Evolutionary conservation across 2,329 filamentous ascomycete species (phyloP).

Genomic region (Bipolaris gigantea): DNA sequence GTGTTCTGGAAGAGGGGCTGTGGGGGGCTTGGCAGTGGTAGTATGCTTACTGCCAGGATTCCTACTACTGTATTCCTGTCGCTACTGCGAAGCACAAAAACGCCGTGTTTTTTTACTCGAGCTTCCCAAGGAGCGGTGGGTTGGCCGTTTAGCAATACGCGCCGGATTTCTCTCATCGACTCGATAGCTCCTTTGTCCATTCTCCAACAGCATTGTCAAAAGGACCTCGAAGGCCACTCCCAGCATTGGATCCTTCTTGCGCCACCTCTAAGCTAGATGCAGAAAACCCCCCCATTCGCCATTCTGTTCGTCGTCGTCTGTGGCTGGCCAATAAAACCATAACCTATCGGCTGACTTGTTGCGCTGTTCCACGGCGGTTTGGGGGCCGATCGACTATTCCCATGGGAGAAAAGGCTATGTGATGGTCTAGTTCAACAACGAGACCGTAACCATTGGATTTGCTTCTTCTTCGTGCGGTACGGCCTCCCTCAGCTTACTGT

Average conservation of each 20-base stretch:
- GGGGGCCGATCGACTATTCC: not conserved
- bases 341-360: not conserved
- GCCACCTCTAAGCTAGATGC: not conserved
- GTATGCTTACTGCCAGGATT: not conserved
- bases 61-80: not conserved
- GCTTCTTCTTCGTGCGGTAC: not conserved
- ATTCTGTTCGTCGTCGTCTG: not conserved
- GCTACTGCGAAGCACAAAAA: not conserved
- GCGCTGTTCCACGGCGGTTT: not conserved
- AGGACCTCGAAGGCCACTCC: not conserved
- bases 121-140: too few relatives aligned
- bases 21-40: not conserved
- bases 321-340: not conserved
- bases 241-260: not conserved
- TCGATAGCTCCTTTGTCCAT: not conserved
- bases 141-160: too few relatives aligned
- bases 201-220: not conserved
- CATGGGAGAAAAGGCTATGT: not conserved
- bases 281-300: not conserved
- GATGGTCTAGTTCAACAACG: not conserved
- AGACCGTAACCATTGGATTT: not conserved
- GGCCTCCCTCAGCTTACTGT: not conserved
- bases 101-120: too few relatives aligned
- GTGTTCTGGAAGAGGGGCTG: not conserved
- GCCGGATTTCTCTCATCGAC: too few relatives aligned